Evolutionary conservation across 768 basidiomycete species (phyloP).

Genomic region (Russula sp.): DNA sequence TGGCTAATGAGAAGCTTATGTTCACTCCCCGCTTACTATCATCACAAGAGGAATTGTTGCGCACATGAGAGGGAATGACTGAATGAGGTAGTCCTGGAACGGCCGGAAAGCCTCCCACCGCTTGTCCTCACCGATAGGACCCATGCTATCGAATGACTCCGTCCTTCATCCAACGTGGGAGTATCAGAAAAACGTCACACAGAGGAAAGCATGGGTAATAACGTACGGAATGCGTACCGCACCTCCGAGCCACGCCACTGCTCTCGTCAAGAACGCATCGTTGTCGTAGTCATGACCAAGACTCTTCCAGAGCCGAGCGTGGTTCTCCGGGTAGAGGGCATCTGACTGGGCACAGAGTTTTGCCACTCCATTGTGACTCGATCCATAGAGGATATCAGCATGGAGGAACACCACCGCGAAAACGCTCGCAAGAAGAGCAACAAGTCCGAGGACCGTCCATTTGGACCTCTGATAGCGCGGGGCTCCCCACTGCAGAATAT

Average conservation of each 20-base stretch:
- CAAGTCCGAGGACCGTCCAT: constrained; percentile 10
- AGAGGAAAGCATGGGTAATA: not conserved
- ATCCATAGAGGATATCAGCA: not conserved
- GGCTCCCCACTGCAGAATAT: not conserved
- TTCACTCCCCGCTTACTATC: not conserved
- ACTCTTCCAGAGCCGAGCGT: constrained; percentile 36
- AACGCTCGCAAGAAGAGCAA: constrained; percentile 1
- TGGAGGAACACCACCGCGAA: not conserved
- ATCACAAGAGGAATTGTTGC: constrained; percentile 24
- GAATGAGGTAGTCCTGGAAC: constrained; percentile 44
- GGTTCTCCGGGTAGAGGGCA: constrained; percentile 36
- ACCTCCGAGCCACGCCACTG: constrained; percentile 41
- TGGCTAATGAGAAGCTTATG: constrained; percentile 40
- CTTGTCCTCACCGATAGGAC: constrained; percentile 47
- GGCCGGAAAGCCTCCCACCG: constrained; percentile 44
- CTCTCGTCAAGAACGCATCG: constrained; percentile 38
- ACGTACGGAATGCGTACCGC: constrained; percentile 42
- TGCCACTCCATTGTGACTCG: not conserved
- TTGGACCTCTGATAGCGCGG: not conserved
- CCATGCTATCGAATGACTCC: constrained; percentile 51
- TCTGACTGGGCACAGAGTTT: constrained; percentile 34
- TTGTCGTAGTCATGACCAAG: constrained; percentile 37
- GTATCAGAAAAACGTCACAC: not conserved
- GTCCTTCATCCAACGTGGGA: constrained; percentile 39
- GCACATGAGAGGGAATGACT: constrained; percentile 62